phyloP scores from a whole-genome alignment of 305 asterid species.

The Andrographis paniculata region DNA sequence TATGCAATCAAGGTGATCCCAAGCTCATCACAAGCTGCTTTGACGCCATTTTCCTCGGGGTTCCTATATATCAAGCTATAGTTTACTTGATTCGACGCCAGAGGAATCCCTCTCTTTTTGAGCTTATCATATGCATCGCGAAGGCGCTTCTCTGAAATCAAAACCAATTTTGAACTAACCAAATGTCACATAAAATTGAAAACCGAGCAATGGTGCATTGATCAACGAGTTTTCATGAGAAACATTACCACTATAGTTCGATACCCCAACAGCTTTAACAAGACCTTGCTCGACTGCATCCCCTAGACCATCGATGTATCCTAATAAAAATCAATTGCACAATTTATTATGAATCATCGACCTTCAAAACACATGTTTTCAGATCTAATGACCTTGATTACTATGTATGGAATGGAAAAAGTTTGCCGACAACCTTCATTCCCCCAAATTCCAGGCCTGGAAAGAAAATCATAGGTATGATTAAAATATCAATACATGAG shows the following conservation, averaged over 20 bases:
- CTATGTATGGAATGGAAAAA: slow-evolving; percentile 12
- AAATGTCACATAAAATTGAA: background rate
- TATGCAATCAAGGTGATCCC: slow-evolving; percentile 83
- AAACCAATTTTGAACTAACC: slow-evolving; percentile 4
- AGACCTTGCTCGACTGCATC: slow-evolving; percentile 98
- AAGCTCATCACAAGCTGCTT: slow-evolving; percentile 86
- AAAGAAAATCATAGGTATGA: slow-evolving; percentile 20
- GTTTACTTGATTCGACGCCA: slow-evolving; percentile 94
- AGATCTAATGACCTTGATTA: slow-evolving; percentile 4
- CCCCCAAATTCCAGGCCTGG: slow-evolving; percentile 99
- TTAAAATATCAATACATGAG: slow-evolving; percentile 9
- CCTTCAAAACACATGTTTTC: slow-evolving; percentile 6
- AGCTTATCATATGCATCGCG: slow-evolving; percentile 67
- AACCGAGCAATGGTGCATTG: background rate
- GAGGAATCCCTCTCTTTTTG: slow-evolving; percentile 76
- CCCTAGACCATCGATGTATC: slow-evolving; percentile 84
- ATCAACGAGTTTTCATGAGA: slow-evolving; percentile 1
- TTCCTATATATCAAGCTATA: slow-evolving; percentile 82
- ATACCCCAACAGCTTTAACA: slow-evolving; percentile 90
- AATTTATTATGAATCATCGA: slow-evolving; percentile 12
- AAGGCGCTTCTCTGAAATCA: slow-evolving; percentile 74
- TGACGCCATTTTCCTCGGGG: slow-evolving; percentile 89
- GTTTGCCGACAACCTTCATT: slow-evolving; percentile 61
- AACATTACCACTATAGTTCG: slow-evolving; percentile 68
- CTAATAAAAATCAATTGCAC: slow-evolving; percentile 33